Base-by-base conservation (phyloP, 148 eudicot genomes). In the Silene latifolia region DNA sequence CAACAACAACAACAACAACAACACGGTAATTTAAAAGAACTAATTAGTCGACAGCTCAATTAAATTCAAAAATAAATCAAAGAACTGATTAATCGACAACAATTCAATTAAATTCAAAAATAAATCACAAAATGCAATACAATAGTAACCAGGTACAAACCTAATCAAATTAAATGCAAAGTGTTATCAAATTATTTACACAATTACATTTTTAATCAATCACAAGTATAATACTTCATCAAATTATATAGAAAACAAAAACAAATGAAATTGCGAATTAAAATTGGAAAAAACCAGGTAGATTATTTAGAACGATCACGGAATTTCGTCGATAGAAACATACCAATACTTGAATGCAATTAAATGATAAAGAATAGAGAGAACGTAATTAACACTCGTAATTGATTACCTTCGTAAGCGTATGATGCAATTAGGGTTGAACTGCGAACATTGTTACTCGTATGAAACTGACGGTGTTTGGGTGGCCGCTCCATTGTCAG, bases 361-460 rank as follows among this genome's bases (percentile, higher is more conserved):
- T 27, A 32, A 64, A 64, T 15, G 44, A 27, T 35, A 7, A 39
- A 64, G 46, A 64, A 32, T 2, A 35, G 46, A 64, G 20, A 29
- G 20, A 64, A 29, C 15, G 68, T 12, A 62, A 39, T 7, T 39
- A 39, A 8, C 6, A 39, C 1, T 39, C 8, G 44, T 39, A 39
- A 39, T 7, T 39, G 1, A 17, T 62, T 12, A 59, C 63, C 63
- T 59, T 20, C 4, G 8, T 59, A 24, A 12, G 24, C 17, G 63
- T 6, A 60, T 60, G 63, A 9, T 60, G 63, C 24, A 60, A 60
- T 60, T 60, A n/a, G 63, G 63, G 63, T 60, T 60, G 25, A 19
- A 51, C 56, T 4, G 56, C 56, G 18, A 3, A 51, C 1, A 51
- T 51, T 51, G 56, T 51, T 14, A 14, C 56, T 3, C 4, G 17